A percentile compares a stretch with the other conserved stretches of the same genome.
These are phyloP conservation scores for Arthrobotrys entomopaga DNA, from an alignment of 2,329 filamentous ascomycete species.

Conservation along the genomic window DNA sequence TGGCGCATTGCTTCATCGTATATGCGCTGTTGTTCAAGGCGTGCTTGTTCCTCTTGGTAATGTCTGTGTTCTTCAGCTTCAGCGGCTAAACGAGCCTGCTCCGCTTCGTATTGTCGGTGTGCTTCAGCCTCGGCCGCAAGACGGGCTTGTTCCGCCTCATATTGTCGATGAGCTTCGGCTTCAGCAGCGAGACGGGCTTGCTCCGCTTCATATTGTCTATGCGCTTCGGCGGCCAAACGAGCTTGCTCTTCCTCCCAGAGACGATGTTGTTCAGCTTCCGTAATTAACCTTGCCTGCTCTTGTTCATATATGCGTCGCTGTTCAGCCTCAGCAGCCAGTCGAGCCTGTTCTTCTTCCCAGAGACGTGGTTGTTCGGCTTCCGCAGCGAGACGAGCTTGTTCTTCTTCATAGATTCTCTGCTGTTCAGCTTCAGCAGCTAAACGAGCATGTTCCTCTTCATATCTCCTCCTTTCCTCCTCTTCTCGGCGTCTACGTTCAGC, in stretches of 20 bases:
- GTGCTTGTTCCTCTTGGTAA: slow-evolving; percentile 25
- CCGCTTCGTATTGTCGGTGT: slow-evolving; percentile 15
- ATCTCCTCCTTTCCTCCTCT: slow-evolving; percentile 26
- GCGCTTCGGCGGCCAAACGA: slow-evolving; percentile 29
- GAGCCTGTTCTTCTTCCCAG: slow-evolving; percentile 23
- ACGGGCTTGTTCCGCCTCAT: slow-evolving; percentile 34
- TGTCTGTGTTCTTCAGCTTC: slow-evolving; percentile 27
- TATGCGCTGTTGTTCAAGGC: slow-evolving; percentile 31
- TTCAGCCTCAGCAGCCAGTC: slow-evolving; percentile 26
- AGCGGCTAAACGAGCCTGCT: slow-evolving; percentile 24
- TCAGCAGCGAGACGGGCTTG: slow-evolving; percentile 24
- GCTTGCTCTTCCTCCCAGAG: slow-evolving; percentile 21
- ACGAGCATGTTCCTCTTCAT: slow-evolving; percentile 32
- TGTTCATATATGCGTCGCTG: slow-evolving; percentile 6
- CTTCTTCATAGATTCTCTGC: slow-evolving; percentile 14
- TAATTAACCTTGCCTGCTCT: slow-evolving; percentile 17
- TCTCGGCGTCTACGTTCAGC: slow-evolving; percentile 40
- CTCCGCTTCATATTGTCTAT: slow-evolving; percentile 7
- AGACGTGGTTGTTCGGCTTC: slow-evolving; percentile 21
- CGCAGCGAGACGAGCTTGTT: slow-evolving; percentile 21
- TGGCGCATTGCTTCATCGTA: slow-evolving; percentile 30
- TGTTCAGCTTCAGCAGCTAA: slow-evolving; percentile 35
- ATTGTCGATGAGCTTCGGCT: slow-evolving; percentile 13
- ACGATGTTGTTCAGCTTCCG: slow-evolving; percentile 26
- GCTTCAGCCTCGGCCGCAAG: slow-evolving; percentile 24